A percentile compares a stretch with the other conserved stretches of the same genome.
phyloP scores from a whole-genome alignment of 2,329 filamentous ascomycete species.

The Curvularia sp. region DNA sequence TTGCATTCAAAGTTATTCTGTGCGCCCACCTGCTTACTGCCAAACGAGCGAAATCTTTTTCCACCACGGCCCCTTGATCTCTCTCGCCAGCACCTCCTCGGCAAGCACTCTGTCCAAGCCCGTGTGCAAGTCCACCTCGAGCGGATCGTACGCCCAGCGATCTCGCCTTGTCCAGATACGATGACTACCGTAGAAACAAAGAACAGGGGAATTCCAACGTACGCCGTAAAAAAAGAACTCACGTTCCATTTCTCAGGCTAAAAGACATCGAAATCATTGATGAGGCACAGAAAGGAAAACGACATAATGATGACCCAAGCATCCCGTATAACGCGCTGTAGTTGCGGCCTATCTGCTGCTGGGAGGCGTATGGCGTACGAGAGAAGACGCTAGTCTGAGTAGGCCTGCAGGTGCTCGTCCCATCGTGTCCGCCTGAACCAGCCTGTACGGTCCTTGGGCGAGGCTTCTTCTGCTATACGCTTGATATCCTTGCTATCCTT shows the following conservation, averaged over 20 bases:
- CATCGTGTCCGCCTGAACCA: slow-evolving; percentile 8
- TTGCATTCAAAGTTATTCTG: background rate
- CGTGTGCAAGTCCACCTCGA: slow-evolving; percentile 62
- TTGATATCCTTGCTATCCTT: background rate
- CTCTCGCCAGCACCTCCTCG: slow-evolving; percentile 44
- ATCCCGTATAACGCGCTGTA: too few relatives aligned
- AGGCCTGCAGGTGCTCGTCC: slow-evolving; percentile 5
- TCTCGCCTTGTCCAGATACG: slow-evolving; percentile 57
- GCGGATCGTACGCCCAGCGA: slow-evolving; percentile 59
- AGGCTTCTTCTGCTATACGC: slow-evolving; percentile 4
- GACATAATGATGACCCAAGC: slow-evolving; percentile 66
- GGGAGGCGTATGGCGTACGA: slow-evolving; percentile 41
- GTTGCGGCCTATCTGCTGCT: slow-evolving; percentile 61
- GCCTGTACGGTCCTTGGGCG: slow-evolving; percentile 1
- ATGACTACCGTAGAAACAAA: slow-evolving; percentile 62
- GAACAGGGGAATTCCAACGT: slow-evolving; percentile 71
- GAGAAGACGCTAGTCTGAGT: slow-evolving; percentile 1
- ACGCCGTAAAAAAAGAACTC: slow-evolving; percentile 69
- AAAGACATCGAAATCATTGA: slow-evolving; percentile 80
- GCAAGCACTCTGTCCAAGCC: slow-evolving; percentile 44
- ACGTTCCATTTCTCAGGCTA: slow-evolving; percentile 70
- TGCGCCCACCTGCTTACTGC: background rate
- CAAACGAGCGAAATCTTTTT: slow-evolving; percentile 29
- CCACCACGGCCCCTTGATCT: slow-evolving; percentile 29
- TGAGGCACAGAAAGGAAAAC: slow-evolving; percentile 69